Evolutionary conservation across 441 rosid species (phyloP).

Genomic region (Populus trichocarpa): DNA sequence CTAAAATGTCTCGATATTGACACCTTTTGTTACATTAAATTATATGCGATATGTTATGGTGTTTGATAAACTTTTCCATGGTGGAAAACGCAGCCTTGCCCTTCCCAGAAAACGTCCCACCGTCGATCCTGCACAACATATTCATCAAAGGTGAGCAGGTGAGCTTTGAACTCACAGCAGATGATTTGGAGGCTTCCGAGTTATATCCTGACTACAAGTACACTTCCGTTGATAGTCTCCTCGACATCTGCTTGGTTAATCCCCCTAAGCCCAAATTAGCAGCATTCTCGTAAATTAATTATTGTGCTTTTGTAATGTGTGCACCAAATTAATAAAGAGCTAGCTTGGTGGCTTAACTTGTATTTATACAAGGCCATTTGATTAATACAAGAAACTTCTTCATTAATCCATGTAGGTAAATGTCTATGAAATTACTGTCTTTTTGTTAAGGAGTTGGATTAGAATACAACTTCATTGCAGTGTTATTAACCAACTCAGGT

Average conservation of each 20-base stretch:
- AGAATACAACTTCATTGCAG: too few relatives aligned
- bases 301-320: background rate
- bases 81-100: constrained; percentile 23
- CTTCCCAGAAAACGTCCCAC: constrained; percentile 32
- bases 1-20: too few relatives aligned
- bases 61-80: background rate
- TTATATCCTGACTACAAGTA: constrained; percentile 36
- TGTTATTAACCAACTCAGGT: too few relatives aligned
- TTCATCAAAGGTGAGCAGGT: constrained; percentile 42
- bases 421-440: too few relatives aligned
- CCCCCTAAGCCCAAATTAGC: constrained; percentile 33
- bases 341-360: too few relatives aligned
- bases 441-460: too few relatives aligned
- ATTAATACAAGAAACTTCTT: too few relatives aligned
- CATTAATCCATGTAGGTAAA: too few relatives aligned
- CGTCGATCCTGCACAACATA: constrained; percentile 31
- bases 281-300: constrained; percentile 17
- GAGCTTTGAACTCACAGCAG: constrained; percentile 28
- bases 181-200: constrained; percentile 38
- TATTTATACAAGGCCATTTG: too few relatives aligned
- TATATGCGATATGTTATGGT: too few relatives aligned
- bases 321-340: background rate
- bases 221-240: constrained; percentile 35
- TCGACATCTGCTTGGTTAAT: constrained; percentile 26
- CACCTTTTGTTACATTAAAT: too few relatives aligned